Evolutionary conservation across 345 rosid species (phyloP), one percentile per base, ranked within the genome.

Genomic region (Cardamine occulta): DNA sequence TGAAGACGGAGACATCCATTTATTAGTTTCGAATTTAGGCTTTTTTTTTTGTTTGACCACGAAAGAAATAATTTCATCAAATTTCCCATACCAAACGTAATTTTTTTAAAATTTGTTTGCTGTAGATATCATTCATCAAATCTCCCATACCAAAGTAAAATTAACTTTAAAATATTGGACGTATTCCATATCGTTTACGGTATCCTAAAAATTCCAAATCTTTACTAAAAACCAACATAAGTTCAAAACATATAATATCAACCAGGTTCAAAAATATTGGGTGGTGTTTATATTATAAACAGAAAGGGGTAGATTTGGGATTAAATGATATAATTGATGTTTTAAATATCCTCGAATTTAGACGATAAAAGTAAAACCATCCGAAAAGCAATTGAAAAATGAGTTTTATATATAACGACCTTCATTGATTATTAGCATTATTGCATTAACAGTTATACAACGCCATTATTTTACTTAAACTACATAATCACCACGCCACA

Each of bases 1-100:
- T 53, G 74, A 62, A 68, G 42, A 53, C 74, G 66, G 67, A 68
- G 42, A 52, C 68, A 15, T 17, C 48, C 56, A 52, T 60, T 39
- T 60, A 66, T 51, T 57, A 10, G 48, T 53, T 67, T 49, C 6
- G 6, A 7, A 62, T 35, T 24, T 51, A 48, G 24, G 47, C 18
- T 60, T 42, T 0, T 32, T 0, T 32, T 13, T 29, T 48, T 48
- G 23, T 39, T 63, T 13, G 19, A 53, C 53, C 42, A 54, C 17
- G 2, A 42, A 39, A 62, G 67, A 24, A 39, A 4, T 23, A 26
- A 44, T 42, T 42, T 49, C 13, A 18, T 8, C 24, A 48, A 55
- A 55, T 55, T 17, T 26, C 10, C 11, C 17, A 12, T 14, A 26
- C 18, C 35, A 26, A 26, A 26, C 28, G 28, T 26, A 26, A 26